phyloP scores from a whole-genome alignment of 2,329 filamentous ascomycete genomes.

The Thielaviopsis ethacetica region DNA sequence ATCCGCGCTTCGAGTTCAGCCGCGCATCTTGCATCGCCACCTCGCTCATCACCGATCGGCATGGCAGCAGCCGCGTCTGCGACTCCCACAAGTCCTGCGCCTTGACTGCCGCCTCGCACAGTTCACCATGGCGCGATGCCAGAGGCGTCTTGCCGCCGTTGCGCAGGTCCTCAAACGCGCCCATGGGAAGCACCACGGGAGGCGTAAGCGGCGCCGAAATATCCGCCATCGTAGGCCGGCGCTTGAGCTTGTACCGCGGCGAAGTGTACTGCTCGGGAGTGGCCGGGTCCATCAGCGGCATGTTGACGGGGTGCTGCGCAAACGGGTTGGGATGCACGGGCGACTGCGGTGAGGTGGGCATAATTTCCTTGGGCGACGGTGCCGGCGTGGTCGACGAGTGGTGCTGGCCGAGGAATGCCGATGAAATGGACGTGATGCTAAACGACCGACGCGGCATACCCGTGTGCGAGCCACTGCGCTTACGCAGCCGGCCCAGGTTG shows the following conservation, averaged over 20 bases:
- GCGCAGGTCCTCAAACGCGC: constrained; percentile 11
- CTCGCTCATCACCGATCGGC: constrained; percentile 2
- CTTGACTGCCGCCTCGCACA: neutral
- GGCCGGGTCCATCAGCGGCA: constrained; percentile 4
- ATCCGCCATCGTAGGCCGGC: constrained; percentile 13
- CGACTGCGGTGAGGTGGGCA: constrained; percentile 7
- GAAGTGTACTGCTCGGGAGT: constrained; percentile 7
- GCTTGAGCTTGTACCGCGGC: constrained; percentile 1
- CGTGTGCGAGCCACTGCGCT: constrained; percentile 14
- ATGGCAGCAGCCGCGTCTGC: neutral
- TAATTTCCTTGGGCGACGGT: neutral
- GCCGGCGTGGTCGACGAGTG: constrained; percentile 12
- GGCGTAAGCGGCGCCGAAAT: constrained; percentile 8
- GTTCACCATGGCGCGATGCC: neutral
- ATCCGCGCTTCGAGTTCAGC: neutral
- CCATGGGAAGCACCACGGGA: constrained; percentile 8
- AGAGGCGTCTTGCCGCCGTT: constrained; percentile 1
- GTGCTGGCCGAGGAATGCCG: constrained; percentile 12
- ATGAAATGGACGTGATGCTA: constrained; percentile 17
- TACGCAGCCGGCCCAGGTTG: constrained; percentile 19
- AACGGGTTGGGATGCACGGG: constrained; percentile 8
- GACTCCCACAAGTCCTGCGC: constrained; percentile 6
- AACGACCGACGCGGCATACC: constrained; percentile 12
- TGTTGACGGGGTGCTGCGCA: constrained; percentile 3
- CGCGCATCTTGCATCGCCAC: neutral